Evolutionary conservation across 1,139 yeast species (phyloP).

Genomic region (Pichia sp.): DNA sequence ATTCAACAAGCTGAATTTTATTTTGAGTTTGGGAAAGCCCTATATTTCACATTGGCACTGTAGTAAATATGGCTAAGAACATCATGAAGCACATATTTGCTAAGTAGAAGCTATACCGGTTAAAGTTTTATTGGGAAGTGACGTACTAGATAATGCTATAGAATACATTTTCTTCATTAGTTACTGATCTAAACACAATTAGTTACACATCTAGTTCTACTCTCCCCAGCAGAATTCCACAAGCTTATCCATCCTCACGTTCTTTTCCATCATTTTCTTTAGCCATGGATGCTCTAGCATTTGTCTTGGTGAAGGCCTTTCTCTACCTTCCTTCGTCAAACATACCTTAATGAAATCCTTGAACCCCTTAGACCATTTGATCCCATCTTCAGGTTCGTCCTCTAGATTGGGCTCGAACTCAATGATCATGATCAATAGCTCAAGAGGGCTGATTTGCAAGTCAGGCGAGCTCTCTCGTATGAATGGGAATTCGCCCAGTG

Average conservation of each 20-base stretch:
- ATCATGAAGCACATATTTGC: no score
- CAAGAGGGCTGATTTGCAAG: constrained; percentile 63
- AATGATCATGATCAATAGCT: constrained; percentile 70
- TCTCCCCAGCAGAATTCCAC: constrained; percentile 80
- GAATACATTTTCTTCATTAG: no score
- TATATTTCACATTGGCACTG: no score
- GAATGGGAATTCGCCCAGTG: constrained; percentile 78
- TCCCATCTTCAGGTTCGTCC: constrained; percentile 72
- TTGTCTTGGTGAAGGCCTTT: constrained; percentile 87
- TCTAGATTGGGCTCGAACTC: constrained; percentile 73
- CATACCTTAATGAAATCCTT: constrained; percentile 79
- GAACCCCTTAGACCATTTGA: constrained; percentile 76
- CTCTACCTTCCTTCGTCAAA: constrained; percentile 68
- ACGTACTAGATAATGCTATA: no score
- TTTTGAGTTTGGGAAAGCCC: no score
- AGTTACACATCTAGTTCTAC: no score
- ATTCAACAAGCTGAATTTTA: no score
- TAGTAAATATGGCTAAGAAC: no score
- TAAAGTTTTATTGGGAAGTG: no score
- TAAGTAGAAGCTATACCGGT: no score
- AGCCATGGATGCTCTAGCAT: constrained; percentile 94
- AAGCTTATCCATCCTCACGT: constrained; percentile 82
- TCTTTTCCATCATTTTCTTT: constrained; percentile 58
- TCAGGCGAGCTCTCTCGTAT: constrained; percentile 29
- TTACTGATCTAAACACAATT: no score